Percentiles rank a stretch among this genome's conserved stretches.
phyloP scores from a whole-genome alignment of 2,329 filamentous ascomycete genomes.

The Ceratocystis cubensis region DNA sequence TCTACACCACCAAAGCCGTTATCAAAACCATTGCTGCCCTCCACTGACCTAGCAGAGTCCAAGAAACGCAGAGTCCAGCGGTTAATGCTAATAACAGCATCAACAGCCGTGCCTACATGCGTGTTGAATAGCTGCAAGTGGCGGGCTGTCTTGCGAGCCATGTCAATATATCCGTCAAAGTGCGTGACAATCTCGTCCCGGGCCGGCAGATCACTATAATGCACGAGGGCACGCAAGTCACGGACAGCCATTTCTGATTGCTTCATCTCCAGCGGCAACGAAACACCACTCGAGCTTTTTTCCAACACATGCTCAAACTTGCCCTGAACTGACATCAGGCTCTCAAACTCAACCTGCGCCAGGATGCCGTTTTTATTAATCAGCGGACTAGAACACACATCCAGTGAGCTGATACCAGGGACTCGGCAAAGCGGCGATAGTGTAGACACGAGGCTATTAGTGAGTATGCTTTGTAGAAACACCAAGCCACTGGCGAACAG shows the following conservation, averaged over 20 bases:
- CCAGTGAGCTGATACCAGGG: constrained; percentile 42
- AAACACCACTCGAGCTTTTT: constrained; percentile 50
- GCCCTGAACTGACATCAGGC: constrained; percentile 61
- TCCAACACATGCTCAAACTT: constrained; percentile 65
- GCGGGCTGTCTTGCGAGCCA: constrained; percentile 49
- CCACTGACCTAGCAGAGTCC: constrained; percentile 37
- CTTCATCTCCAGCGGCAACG: constrained; percentile 67
- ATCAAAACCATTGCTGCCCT: constrained; percentile 23
- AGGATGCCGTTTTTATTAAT: constrained; percentile 23
- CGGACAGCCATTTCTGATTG: constrained; percentile 60
- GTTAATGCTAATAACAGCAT: constrained; percentile 62
- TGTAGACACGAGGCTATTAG: constrained; percentile 46
- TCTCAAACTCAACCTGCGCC: constrained; percentile 51
- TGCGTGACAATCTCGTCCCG: constrained; percentile 61
- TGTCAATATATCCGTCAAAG: constrained; percentile 63
- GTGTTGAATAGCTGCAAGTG: constrained; percentile 65
- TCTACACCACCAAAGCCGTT: constrained; percentile 27
- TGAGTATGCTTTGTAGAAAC: constrained; percentile 49
- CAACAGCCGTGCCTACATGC: constrained; percentile 60
- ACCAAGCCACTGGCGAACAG: constrained; percentile 47
- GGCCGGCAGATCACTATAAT: constrained; percentile 54
- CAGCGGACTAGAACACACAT: constrained; percentile 24
- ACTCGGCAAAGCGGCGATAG: constrained; percentile 58
- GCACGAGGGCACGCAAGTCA: constrained; percentile 60
- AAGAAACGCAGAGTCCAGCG: constrained; percentile 61